A percentile compares a stretch with the other conserved stretches of the same genome.
Conservation (phyloP, 257 asterid genomes). For the Solanum sejunctum region DNA sequence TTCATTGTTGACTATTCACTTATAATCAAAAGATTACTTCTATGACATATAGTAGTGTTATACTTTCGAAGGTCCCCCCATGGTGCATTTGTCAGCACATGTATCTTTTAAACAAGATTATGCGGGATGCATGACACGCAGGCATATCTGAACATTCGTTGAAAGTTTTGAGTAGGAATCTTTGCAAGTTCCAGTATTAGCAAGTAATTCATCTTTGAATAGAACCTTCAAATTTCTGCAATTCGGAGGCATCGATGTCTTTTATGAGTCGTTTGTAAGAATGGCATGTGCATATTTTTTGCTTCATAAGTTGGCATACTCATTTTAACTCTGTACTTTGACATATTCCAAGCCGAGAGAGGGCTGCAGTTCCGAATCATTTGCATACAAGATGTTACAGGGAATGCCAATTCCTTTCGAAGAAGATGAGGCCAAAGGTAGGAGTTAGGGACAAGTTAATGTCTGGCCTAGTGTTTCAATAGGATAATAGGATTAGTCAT, state of each 20-base stretch:
- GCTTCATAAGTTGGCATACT: conserved; percentile 68
- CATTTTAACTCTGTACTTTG: conserved; percentile 45
- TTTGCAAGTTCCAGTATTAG: conserved; percentile 63
- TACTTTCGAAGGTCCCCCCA: too few relatives aligned
- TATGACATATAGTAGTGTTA: too few relatives aligned
- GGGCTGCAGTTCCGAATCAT: conserved; percentile 55
- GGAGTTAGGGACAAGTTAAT: too few relatives aligned
- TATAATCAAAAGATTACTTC: background rate
- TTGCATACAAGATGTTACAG: conserved; percentile 67
- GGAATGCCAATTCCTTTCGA: background rate
- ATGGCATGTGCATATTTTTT: conserved; percentile 81
- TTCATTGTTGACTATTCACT: background rate
- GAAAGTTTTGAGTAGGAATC: conserved; percentile 51
- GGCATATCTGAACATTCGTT: conserved; percentile 18
- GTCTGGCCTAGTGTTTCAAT: too few relatives aligned
- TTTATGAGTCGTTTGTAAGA: conserved; percentile 67
- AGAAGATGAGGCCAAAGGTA: too few relatives aligned
- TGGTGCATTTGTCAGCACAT: conserved; percentile 36
- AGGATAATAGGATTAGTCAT: too few relatives aligned
- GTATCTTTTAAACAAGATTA: background rate
- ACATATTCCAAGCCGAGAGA: conserved; percentile 71
- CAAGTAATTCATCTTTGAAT: conserved; percentile 64
- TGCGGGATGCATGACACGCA: background rate
- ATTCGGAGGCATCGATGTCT: conserved; percentile 53
- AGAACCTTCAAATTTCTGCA: conserved; percentile 68